phyloP scores from a whole-genome alignment of 176 grass and related monocot genomes.

The Chrysopogon serrulatus region DNA sequence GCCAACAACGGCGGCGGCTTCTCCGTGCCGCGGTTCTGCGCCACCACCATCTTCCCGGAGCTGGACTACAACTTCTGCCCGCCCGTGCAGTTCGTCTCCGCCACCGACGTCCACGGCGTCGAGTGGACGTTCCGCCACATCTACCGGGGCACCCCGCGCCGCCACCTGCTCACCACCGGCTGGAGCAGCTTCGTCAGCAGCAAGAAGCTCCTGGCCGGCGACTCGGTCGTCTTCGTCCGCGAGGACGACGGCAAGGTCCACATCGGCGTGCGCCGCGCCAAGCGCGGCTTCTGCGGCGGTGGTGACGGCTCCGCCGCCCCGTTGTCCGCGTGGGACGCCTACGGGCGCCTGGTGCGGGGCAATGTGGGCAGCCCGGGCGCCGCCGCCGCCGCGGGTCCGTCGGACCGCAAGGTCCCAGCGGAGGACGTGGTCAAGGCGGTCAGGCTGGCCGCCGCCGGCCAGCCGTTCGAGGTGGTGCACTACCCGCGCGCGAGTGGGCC shows the following conservation, averaged over 20 bases:
- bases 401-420: constrained; percentile 40
- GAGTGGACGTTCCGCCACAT: constrained; percentile 94
- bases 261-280: constrained; percentile 70
- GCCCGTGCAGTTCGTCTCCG: constrained; percentile 63
- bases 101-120: constrained; percentile 71
- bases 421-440: constrained; percentile 62
- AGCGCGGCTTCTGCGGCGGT: constrained; percentile 33
- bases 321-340: constrained; percentile 41
- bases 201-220: constrained; percentile 75
- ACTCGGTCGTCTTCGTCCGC: constrained; percentile 84
- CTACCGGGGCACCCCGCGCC: constrained; percentile 87
- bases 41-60: constrained; percentile 77
- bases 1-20: constrained; percentile 90
- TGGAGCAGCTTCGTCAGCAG: constrained; percentile 88
- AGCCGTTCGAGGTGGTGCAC: constrained; percentile 74
- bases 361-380: background rate
- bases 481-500: constrained; percentile 76
- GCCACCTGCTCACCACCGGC: constrained; percentile 86
- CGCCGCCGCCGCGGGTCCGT: background rate
- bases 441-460: constrained; percentile 47
- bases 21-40: constrained; percentile 88
- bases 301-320: no score
- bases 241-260: constrained; percentile 59
- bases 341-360: no score
- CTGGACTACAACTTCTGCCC: constrained; percentile 64